Percentiles rank a stretch among this genome's conserved stretches.
phyloP scores from a whole-genome alignment of 208 protist genomes.

The Naegleria fowleri region DNA sequence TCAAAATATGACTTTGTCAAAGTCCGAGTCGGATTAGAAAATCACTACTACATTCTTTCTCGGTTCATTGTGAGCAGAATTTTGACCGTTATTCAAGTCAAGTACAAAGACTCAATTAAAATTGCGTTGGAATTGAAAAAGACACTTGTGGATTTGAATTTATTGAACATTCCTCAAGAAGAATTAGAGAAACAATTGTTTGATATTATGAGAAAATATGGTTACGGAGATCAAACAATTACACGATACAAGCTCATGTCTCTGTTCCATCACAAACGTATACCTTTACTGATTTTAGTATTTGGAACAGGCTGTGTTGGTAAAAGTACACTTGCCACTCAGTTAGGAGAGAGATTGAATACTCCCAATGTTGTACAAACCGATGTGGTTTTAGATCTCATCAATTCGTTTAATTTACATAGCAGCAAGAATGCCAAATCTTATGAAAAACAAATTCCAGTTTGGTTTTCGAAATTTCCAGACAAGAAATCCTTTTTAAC shows the following conservation, averaged over 20 bases:
- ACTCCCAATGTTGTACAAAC: conserved; percentile 29
- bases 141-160: conserved; percentile 11
- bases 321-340: conserved; percentile 19
- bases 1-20: conserved; percentile 34
- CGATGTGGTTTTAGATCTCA: conserved; percentile 20
- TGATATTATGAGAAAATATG: conserved; percentile 11
- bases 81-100: neutral
- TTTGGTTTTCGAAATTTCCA: neutral
- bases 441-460: neutral
- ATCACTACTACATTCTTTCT: conserved; percentile 29
- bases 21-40: conserved; percentile 12
- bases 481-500: neutral
- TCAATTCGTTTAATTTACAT: neutral
- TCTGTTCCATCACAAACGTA: conserved; percentile 10
- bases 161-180: conserved; percentile 9
- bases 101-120: neutral
- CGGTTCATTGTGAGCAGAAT: conserved; percentile 26
- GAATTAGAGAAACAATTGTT: conserved; percentile 29
- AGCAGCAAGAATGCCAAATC: neutral
- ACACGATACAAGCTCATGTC: conserved; percentile 4
- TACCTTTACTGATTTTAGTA: conserved; percentile 25
- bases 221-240: conserved; percentile 2
- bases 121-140: conserved; percentile 26
- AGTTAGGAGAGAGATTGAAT: conserved; percentile 24
- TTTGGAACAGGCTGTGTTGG: conserved; percentile 27